These are phyloP conservation scores for Epicoccum nigrum DNA, from an alignment of 2,329 filamentous ascomycete genomes.

Conservation along the genomic window DNA sequence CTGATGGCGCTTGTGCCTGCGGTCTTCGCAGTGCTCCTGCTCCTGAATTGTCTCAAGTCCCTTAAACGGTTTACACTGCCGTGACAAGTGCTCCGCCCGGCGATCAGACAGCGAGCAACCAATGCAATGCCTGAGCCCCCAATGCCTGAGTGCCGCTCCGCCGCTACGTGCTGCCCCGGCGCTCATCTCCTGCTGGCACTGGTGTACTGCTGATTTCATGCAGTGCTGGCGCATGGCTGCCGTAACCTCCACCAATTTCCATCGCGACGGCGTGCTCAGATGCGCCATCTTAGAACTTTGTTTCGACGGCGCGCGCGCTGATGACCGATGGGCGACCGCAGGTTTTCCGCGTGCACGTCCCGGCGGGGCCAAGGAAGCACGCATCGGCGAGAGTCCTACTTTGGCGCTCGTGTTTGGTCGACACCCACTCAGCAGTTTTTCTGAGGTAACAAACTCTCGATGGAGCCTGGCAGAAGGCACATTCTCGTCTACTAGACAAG, in stretches of 20 bases:
- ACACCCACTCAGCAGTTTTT: conserved; percentile 36
- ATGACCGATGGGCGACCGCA: conserved; percentile 14
- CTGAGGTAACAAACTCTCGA: conserved; percentile 35
- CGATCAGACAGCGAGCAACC: conserved; percentile 25
- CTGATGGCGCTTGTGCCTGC: conserved; percentile 1
- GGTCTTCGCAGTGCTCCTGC: conserved; percentile 6
- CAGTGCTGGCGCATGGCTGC: conserved; percentile 13
- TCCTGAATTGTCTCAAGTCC: conserved; percentile 22
- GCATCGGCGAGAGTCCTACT: conserved; percentile 41
- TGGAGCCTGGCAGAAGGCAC: conserved; percentile 33
- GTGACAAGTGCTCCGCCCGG: conserved; percentile 11
- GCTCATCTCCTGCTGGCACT: conserved; percentile 12
- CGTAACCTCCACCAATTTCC: conserved; percentile 4
- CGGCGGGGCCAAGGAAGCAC: conserved; percentile 36
- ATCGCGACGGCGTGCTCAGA: conserved; percentile 6
- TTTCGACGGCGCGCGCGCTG: conserved; percentile 4
- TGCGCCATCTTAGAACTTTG: conserved; percentile 10
- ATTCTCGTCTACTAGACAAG: conserved; percentile 26
- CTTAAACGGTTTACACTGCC: conserved; percentile 17
- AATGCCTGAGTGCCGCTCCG: conserved; percentile 20
- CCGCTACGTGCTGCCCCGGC: conserved; percentile 5
- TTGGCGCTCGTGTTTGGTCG: conserved; percentile 26
- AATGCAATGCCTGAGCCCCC: no score
- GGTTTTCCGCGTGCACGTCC: conserved; percentile 32
- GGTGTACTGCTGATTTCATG: conserved; percentile 13